These are phyloP conservation scores for Diaporthe australafricana DNA, from an alignment of 2,329 filamentous ascomycete genomes.

Conservation along the genomic window DNA sequence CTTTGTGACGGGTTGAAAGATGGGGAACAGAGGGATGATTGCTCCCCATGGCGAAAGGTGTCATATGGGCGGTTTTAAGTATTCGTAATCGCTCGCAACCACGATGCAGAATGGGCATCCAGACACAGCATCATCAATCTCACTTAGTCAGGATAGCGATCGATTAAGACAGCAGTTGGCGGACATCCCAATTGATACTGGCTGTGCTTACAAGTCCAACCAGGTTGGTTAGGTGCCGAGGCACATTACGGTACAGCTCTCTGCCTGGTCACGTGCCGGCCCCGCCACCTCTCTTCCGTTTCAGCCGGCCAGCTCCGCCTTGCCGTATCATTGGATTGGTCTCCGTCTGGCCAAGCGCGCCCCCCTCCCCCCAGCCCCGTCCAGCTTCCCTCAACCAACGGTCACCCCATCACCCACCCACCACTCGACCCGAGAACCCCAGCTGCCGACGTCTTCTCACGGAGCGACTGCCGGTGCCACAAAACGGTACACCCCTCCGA, in stretches of 20 bases:
- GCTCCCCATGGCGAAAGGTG: neutral
- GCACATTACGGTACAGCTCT: neutral
- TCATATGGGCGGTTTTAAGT: constrained; percentile 12
- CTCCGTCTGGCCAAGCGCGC: constrained; percentile 19
- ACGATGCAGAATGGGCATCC: neutral
- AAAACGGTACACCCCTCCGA: constrained; percentile 35
- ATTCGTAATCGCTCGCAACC: constrained; percentile 22
- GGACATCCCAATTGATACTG: neutral
- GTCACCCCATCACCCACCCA: constrained; percentile 18
- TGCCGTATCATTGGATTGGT: constrained; percentile 12
- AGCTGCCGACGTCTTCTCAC: constrained; percentile 29
- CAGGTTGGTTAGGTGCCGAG: neutral
- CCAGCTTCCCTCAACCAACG: constrained; percentile 16
- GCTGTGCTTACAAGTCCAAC: neutral
- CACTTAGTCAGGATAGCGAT: neutral
- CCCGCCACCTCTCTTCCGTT: constrained; percentile 17
- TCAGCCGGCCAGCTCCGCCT: constrained; percentile 22
- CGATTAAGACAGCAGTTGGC: no score
- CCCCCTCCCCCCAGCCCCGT: neutral
- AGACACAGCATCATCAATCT: neutral
- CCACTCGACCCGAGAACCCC: constrained; percentile 18
- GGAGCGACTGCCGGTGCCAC: constrained; percentile 35
- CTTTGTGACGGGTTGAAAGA: constrained; percentile 26
- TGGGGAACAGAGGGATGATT: neutral
- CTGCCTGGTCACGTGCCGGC: neutral